Evolutionary conservation across 768 basidiomycete genomes (phyloP).

Genomic region (Leccinum subgranulosum): DNA sequence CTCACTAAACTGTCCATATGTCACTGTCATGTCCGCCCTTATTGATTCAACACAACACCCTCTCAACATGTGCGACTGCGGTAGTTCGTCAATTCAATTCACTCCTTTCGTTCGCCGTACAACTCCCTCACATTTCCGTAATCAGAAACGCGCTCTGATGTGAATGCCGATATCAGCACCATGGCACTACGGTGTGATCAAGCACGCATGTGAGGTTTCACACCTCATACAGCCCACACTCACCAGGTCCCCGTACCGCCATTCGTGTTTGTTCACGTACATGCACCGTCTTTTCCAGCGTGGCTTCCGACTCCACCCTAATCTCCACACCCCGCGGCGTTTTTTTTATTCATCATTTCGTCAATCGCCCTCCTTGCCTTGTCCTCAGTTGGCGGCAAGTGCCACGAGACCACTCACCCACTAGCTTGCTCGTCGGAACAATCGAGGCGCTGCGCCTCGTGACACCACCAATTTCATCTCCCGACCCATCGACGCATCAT

Average conservation of each 20-base stretch:
- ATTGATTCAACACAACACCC: slow-evolving; percentile 4
- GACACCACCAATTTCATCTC: slow-evolving; percentile 26
- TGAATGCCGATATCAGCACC: slow-evolving; percentile 32
- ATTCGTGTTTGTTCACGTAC: slow-evolving; percentile 36
- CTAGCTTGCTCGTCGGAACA: slow-evolving; percentile 3
- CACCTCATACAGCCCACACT: slow-evolving; percentile 31
- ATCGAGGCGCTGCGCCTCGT: slow-evolving; percentile 20
- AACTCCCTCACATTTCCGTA: slow-evolving; percentile 30
- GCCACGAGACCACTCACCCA: slow-evolving; percentile 7
- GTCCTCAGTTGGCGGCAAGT: slow-evolving; percentile 15
- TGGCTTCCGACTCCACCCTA: slow-evolving; percentile 31
- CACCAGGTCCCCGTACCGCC: slow-evolving; percentile 34
- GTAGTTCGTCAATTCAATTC: slow-evolving; percentile 16
- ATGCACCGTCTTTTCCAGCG: slow-evolving; percentile 28
- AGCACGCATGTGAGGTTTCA: slow-evolving; percentile 31
- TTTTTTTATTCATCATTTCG: slow-evolving; percentile 19
- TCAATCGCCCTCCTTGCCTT: slow-evolving; percentile 11
- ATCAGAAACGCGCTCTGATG: slow-evolving; percentile 32
- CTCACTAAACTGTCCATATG: slow-evolving; percentile 20
- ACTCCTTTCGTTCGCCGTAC: slow-evolving; percentile 23
- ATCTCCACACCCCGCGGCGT: slow-evolving; percentile 32
- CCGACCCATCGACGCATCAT: slow-evolving; percentile 21
- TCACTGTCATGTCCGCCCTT: slow-evolving; percentile 28
- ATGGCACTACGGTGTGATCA: slow-evolving; percentile 27
- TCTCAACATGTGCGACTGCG: slow-evolving; percentile 19